Percentiles rank a stretch among this genome's conserved stretches.
Evolutionary conservation across 2,329 filamentous ascomycete genomes (phyloP).

Genomic region (Pestalotiopsis fici): DNA sequence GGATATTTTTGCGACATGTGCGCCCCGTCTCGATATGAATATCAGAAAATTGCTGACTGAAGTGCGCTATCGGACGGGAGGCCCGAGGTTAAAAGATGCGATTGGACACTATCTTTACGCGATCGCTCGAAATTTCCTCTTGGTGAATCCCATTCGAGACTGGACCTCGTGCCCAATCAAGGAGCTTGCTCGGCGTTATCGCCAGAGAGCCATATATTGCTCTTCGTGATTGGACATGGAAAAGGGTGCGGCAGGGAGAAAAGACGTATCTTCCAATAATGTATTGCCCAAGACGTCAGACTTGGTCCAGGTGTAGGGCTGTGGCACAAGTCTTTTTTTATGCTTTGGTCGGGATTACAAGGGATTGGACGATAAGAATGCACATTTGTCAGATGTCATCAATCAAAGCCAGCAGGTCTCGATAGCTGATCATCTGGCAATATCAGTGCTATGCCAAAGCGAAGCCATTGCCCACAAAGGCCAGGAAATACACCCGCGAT

Average conservation of each 20-base stretch:
- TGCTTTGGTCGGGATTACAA: not conserved
- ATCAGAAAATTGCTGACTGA: not conserved
- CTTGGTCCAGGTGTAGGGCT: not conserved
- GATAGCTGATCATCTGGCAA: not conserved
- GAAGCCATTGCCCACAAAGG: not conserved
- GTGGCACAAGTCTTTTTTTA: not conserved
- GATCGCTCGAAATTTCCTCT: not conserved
- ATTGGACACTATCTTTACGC: not conserved
- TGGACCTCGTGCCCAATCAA: not conserved
- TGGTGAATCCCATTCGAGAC: not conserved
- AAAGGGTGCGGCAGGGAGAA: not conserved
- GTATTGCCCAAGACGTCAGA: not conserved
- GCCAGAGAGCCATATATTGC: not conserved
- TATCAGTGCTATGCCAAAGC: not conserved
- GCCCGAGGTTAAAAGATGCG: not conserved
- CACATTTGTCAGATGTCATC: not conserved
- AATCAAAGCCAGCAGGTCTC: not conserved
- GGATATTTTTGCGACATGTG: no score
- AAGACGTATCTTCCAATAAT: not conserved
- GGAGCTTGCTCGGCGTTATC: not conserved
- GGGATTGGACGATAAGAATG: not conserved
- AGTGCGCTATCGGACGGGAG: not conserved
- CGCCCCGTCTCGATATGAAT: not conserved
- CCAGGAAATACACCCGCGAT: not conserved
- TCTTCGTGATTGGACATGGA: not conserved